Conservation (phyloP, 2,329 filamentous ascomycete species). For the Pseudocercospora musae region DNA sequence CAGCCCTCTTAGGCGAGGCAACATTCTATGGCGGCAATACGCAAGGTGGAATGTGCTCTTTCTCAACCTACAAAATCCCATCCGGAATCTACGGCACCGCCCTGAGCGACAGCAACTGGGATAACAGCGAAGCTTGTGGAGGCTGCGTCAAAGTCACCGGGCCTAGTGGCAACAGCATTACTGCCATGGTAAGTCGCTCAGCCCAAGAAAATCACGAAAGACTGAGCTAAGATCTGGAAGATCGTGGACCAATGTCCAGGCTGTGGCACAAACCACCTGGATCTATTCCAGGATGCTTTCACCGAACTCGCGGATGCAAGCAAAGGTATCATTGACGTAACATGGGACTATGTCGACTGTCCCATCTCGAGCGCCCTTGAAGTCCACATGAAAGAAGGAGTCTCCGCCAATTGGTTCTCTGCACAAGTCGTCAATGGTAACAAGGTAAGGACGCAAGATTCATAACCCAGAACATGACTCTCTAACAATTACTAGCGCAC, state of each 20-base stretch:
- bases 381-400: conserved; percentile 54
- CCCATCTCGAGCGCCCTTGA: conserved; percentile 50
- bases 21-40: conserved; percentile 31
- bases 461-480: too few relatives aligned
- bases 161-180: conserved; percentile 52
- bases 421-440: conserved; percentile 66
- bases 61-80: conserved; percentile 61
- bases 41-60: conserved; percentile 60
- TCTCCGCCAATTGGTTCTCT: conserved; percentile 54
- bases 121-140: conserved; percentile 56
- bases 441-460: conserved; percentile 16
- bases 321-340: conserved; percentile 49
- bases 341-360: conserved; percentile 52
- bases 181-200: conserved; percentile 54
- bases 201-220: conserved; percentile 14
- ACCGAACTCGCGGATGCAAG: conserved; percentile 43
- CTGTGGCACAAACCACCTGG: conserved; percentile 53
- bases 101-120: conserved; percentile 58
- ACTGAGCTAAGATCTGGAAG: conserved; percentile 31
- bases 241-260: conserved; percentile 58
- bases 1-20: conserved; percentile 22
- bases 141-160: conserved; percentile 60
- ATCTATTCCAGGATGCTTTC: conserved; percentile 55
- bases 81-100: conserved; percentile 60
- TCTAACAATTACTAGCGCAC: conserved; percentile 15